Conservation (phyloP, 2,329 filamentous ascomycete genomes). For the Akanthomyces lecanii region DNA sequence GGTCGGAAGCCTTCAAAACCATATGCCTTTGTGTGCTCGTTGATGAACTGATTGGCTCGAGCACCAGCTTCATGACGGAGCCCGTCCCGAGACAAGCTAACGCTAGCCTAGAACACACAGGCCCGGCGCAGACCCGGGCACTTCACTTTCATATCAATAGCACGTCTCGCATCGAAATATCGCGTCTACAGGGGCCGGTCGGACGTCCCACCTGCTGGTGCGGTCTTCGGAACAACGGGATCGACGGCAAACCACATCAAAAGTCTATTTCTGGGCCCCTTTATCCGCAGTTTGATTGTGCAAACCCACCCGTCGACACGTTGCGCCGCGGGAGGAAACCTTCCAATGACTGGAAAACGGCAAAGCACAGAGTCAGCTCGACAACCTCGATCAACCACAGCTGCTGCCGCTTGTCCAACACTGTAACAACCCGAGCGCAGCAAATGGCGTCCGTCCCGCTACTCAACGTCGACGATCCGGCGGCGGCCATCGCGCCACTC, state of each 20-base stretch:
- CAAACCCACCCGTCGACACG: background rate
- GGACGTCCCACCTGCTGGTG: background rate
- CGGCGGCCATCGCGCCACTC: background rate
- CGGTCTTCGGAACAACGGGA: slow-evolving; percentile 12
- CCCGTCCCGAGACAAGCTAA: background rate
- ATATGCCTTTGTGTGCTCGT: no score
- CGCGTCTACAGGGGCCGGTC: background rate
- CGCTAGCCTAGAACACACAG: background rate
- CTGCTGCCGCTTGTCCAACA: background rate
- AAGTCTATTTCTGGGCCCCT: background rate
- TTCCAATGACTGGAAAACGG: background rate
- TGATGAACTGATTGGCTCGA: no score
- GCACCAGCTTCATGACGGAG: background rate
- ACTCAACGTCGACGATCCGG: slow-evolving; percentile 9
- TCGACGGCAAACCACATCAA: slow-evolving; percentile 1
- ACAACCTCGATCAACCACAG: background rate
- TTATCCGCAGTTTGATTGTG: background rate
- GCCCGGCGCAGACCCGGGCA: background rate
- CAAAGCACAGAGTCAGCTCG: background rate
- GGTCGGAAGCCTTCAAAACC: no score
- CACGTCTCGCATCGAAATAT: background rate
- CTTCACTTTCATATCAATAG: background rate
- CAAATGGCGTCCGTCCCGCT: slow-evolving; percentile 8
- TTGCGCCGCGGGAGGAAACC: background rate
- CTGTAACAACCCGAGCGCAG: background rate